Evolutionary conservation across 176 grass and related monocot genomes (phyloP), one percentile per base, ranked within the genome.

Genomic region (Areca catechu): DNA sequence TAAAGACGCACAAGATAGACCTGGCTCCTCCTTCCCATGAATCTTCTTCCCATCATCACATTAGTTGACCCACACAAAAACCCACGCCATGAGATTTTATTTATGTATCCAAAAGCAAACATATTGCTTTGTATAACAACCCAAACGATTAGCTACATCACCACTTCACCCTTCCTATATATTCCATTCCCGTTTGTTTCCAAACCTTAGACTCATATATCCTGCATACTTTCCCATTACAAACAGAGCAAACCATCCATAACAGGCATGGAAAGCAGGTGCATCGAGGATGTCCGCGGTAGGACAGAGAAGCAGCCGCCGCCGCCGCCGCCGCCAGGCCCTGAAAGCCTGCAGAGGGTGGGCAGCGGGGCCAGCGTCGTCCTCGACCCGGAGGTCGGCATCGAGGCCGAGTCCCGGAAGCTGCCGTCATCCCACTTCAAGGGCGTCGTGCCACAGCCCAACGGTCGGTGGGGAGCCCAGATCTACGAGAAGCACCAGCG

Each of bases 401-500:
- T 19, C 25, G 65, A 68, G 51, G 65, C 52, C 4, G 60, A 70
- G 51, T 71, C 77, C 51, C 49, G 73, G 48, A 69, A 56, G 53
- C 81, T 92, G 34, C 88, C 94, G 37, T 98, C 88, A 5, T 99
- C 88, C 7, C 83, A 60, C 51, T 93, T 86, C 82, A 99, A 99
- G 72, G 94, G 94, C 65, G 94, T 99, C 4, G 94, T 99, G 49
- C 84, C 94, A 9, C 94, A 99, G 80, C 94, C 94, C 7, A 99
- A 99, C 76, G 94, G 94, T 22, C 76, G 94, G 7, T 99, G 94
- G 94, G 94, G 94, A 7, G 79, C 94, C 16, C 94, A 99, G 85
- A 99, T 99, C 80, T 99, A 99, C 62, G 94, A 99, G 79, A 74
- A 81, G 5, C 94, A 99, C 89, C 88, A 82, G 73, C 94, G 94